These are phyloP conservation scores for Aureobasidium mangrovei DNA, from an alignment of 2,329 filamentous ascomycete genomes.

Conservation along the genomic window DNA sequence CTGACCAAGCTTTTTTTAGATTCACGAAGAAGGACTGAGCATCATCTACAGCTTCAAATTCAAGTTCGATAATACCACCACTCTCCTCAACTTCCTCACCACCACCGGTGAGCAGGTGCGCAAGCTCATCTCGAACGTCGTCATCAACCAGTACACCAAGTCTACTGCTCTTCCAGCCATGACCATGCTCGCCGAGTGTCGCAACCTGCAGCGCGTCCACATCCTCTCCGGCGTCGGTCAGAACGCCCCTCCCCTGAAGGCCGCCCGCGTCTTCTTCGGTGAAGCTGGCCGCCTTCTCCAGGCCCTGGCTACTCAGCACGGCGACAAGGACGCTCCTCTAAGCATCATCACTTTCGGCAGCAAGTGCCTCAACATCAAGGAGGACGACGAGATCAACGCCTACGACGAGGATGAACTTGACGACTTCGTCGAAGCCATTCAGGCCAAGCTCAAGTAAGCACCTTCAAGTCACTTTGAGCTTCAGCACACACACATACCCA, in stretches of 20 bases:
- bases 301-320: constrained; percentile 18
- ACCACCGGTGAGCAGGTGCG: constrained; percentile 19
- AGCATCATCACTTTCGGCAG: constrained; percentile 24
- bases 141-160: constrained; percentile 25
- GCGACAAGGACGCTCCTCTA: constrained; percentile 22
- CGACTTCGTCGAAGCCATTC: constrained; percentile 22
- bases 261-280: constrained; percentile 28
- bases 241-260: constrained; percentile 25
- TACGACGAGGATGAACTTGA: constrained; percentile 20
- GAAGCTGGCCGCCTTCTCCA: constrained; percentile 27
- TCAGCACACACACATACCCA: no score
- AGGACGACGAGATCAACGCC: constrained; percentile 18
- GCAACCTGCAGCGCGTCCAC: constrained; percentile 22
- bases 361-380: constrained; percentile 23
- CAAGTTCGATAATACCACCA: constrained; percentile 25
- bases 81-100: constrained; percentile 27
- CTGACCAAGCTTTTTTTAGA: constrained; percentile 15
- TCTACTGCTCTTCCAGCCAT: constrained; percentile 25
- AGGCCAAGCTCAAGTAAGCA: constrained; percentile 27
- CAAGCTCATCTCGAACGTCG: constrained; percentile 21
- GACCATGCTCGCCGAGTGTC: constrained; percentile 25
- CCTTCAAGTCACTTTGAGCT: neutral
- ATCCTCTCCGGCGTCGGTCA: constrained; percentile 23
- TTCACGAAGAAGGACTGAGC: constrained; percentile 22
- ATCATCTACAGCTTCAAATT: constrained; percentile 27